Evolutionary conservation across 2,329 filamentous ascomycete species (phyloP).

Genomic region (Pseudogymnoascus sp.): DNA sequence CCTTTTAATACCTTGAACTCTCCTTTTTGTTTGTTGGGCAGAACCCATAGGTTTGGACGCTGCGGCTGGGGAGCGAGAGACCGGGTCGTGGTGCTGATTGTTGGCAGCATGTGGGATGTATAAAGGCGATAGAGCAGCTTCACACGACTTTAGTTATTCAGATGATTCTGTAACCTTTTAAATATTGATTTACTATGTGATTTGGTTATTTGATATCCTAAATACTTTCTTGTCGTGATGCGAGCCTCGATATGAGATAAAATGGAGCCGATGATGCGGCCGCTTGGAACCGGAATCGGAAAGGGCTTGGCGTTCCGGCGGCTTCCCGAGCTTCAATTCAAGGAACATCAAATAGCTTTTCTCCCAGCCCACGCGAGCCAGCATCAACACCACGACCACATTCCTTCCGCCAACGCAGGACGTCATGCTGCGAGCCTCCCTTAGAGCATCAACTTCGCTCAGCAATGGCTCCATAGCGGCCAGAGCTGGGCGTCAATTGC

Average conservation of each 20-base stretch:
- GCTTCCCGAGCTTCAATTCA: slow-evolving; percentile 11
- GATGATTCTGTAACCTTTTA: not conserved
- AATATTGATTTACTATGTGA: not conserved
- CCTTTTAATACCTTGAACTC: slow-evolving; percentile 27
- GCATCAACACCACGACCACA: slow-evolving; percentile 24
- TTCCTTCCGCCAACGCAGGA: slow-evolving; percentile 37
- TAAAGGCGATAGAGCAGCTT: slow-evolving; percentile 28
- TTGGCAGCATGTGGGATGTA: slow-evolving; percentile 28
- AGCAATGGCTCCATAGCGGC: slow-evolving; percentile 45
- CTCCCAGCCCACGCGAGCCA: slow-evolving; percentile 10
- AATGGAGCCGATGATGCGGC: slow-evolving; percentile 1
- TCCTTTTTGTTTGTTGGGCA: slow-evolving; percentile 13
- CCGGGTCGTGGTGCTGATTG: slow-evolving; percentile 21
- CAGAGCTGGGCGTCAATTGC: slow-evolving; percentile 51
- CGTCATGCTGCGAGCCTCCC: slow-evolving; percentile 61
- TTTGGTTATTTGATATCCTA: not conserved
- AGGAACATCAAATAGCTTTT: slow-evolving; percentile 10
- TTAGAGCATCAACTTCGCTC: slow-evolving; percentile 55
- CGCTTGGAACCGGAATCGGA: slow-evolving; percentile 7
- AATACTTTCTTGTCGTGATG: not conserved
- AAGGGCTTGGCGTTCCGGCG: slow-evolving; percentile 9
- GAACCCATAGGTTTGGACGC: slow-evolving; percentile 10
- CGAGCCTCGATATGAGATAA: not conserved
- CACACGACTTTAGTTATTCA: slow-evolving; percentile 7
- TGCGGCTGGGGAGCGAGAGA: slow-evolving; percentile 23